A percentile compares a stretch with the other conserved stretches of the same genome.
Evolutionary conservation across 202 grass and related monocot genomes (phyloP).

Genomic region (Zizania palustris): DNA sequence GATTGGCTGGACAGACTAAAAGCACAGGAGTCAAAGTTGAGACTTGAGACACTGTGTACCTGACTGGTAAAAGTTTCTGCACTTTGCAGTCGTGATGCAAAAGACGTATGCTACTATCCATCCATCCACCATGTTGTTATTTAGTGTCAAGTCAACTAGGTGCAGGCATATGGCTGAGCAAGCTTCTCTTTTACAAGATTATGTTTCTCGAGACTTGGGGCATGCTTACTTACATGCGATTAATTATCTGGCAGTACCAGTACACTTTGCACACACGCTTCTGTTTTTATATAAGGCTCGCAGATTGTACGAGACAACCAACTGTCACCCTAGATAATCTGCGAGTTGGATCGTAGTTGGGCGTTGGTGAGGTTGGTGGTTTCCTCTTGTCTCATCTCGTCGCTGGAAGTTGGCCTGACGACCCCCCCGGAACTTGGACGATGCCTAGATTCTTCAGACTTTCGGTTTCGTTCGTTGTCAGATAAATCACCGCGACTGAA

Average conservation of each 20-base stretch:
- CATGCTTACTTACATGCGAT: too few species aligned
- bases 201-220: too few species aligned
- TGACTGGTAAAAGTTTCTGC: background rate
- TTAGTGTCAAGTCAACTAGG: background rate
- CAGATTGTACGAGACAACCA: background rate
- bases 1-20: background rate
- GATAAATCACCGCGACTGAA: too few species aligned
- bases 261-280: too few species aligned
- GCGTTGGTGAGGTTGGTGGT: slow-evolving; percentile 40
- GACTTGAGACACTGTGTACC: background rate
- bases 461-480: background rate
- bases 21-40: background rate
- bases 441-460: background rate
- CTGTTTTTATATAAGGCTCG: background rate
- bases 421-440: background rate
- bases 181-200: background rate
- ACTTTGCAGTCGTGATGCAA: background rate
- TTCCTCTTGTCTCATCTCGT: background rate
- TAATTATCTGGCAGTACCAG: too few species aligned
- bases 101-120: background rate
- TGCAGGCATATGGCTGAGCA: background rate
- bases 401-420: background rate
- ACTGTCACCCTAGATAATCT: background rate
- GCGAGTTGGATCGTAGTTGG: slow-evolving; percentile 12
- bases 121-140: background rate